Base-by-base conservation (phyloP, 768 basidiomycete species). In the Exidia glandulosa region DNA sequence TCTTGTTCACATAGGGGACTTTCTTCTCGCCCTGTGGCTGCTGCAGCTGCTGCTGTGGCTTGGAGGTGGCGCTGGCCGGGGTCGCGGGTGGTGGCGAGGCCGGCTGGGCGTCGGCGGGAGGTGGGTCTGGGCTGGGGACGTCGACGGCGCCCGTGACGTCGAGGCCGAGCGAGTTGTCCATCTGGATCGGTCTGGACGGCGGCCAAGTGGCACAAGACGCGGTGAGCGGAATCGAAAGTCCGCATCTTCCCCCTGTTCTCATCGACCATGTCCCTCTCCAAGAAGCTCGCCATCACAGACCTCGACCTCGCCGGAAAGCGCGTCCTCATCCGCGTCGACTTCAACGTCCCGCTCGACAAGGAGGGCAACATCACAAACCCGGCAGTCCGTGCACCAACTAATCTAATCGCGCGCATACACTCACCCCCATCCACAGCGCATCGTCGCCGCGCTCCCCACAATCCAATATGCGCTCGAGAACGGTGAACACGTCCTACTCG, bases 391-490 rank as follows among this genome's bases (percentile, higher is more conserved):
- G 48, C 58, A 55, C 61, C 41, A 60, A 32, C 12, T 19, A n/a
- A 58, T 58, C 30, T 32, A 55, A 50, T 23, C 19, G 59, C n/a
- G n/a, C n/a, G 59, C 62, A 58, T 61, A 36, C 47, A 57, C 56
- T 59, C 7, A 58, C 41, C n/a, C n/a, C 25, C 31, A 30, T 45
- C 19, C 62, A 59, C 70, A 98, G 95, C 90, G 95, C 73, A 95
- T 99, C 76, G 88, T 94, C 56, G 95, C 94, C 31, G 95, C 95
- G 32, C 78, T 98, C 61, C 95, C 95, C 31, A 97, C 95, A 50
- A 90, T 99, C 70, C 83, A 88, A 73, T 93, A 94, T 75, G 93
- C 95, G 16, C 78, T 97, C 63, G 85, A 92, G 29, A 80, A 90
- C 62, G 91, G 94, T 85, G 62, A 60, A 74, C 66, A 45, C 47